Evolutionary conservation across 116 monocot genomes (phyloP).

Genomic region (Trichopus zeylanicus): DNA sequence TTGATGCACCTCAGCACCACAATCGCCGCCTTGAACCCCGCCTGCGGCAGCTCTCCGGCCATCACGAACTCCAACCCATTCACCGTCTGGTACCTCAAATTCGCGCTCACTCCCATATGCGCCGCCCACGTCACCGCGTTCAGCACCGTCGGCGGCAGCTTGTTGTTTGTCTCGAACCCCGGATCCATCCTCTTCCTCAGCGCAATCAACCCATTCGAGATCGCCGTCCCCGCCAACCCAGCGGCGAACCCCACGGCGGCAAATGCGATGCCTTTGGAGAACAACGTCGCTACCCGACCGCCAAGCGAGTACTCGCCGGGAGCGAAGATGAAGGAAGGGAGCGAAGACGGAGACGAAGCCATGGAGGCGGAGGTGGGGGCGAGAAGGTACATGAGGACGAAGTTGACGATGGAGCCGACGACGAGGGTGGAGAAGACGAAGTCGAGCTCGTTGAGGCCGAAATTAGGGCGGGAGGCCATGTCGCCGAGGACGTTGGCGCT

Average conservation of each 20-base stretch:
- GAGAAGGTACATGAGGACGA: conserved; percentile 83
- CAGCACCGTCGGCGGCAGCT: conserved; percentile 36
- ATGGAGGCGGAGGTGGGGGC: conserved; percentile 50
- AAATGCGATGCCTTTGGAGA: conserved; percentile 62
- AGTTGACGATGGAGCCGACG: conserved; percentile 85
- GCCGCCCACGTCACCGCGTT: conserved; percentile 76
- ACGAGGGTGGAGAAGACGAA: conserved; percentile 80
- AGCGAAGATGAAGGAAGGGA: conserved; percentile 71
- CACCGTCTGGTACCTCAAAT: conserved; percentile 79
- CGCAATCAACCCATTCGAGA: conserved; percentile 62
- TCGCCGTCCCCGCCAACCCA: conserved; percentile 54
- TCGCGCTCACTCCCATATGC: conserved; percentile 87
- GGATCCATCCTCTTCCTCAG: conserved; percentile 77
- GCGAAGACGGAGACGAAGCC: conserved; percentile 16
- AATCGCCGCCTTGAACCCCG: conserved; percentile 64
- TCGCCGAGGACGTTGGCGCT: conserved; percentile 62
- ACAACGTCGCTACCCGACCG: conserved; percentile 40
- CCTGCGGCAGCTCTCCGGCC: conserved; percentile 38
- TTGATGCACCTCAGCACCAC: conserved; percentile 72
- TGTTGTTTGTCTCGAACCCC: conserved; percentile 64
- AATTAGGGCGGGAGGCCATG: conserved; percentile 86
- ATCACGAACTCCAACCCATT: conserved; percentile 74
- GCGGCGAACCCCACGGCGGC: conserved; percentile 72
- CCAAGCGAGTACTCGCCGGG: conserved; percentile 43
- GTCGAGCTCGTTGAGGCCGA: conserved; percentile 77